phyloP scores from a whole-genome alignment of 345 rosid species.

The Microcos paniculata region DNA sequence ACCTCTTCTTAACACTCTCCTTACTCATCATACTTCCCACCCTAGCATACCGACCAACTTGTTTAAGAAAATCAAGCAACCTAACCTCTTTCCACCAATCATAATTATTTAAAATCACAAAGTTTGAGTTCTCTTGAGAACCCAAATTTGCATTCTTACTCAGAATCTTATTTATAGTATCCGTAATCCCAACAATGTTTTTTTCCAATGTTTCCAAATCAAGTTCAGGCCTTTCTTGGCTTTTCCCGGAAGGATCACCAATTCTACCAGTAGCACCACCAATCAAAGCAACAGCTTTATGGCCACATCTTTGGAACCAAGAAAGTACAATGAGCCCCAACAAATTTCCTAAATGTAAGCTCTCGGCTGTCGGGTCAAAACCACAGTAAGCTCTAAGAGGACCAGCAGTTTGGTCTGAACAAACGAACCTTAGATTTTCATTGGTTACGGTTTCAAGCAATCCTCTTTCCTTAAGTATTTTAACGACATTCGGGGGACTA shows the following conservation, averaged over 20 bases:
- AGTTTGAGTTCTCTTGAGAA: constrained; percentile 9
- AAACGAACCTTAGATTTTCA: constrained; percentile 68
- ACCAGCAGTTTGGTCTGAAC: constrained; percentile 37
- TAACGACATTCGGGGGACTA: constrained; percentile 51
- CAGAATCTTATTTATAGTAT: constrained; percentile 46
- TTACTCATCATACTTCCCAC: constrained; percentile 85
- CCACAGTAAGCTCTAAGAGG: constrained; percentile 83
- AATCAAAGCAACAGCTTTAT: constrained; percentile 72
- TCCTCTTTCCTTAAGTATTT: constrained; percentile 79
- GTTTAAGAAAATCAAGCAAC: constrained; percentile 75
- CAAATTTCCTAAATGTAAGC: constrained; percentile 90
- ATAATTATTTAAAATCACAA: constrained; percentile 71
- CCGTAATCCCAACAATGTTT: constrained; percentile 57
- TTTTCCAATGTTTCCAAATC: constrained; percentile 51
- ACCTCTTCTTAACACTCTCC: constrained; percentile 91
- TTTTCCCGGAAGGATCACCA: constrained; percentile 97
- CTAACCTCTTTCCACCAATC: constrained; percentile 95
- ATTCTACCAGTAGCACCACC: constrained; percentile 95
- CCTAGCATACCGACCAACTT: constrained; percentile 80
- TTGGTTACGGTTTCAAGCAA: constrained; percentile 79
- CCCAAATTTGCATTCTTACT: constrained; percentile 18
- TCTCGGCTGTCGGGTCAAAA: constrained; percentile 95
- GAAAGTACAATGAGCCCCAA: constrained; percentile 89
- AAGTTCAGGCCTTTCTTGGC: constrained; percentile 88
- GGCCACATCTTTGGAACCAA: constrained; percentile 94